Conservation (phyloP, 2,329 filamentous ascomycete genomes). For the Fusarium graminum region DNA sequence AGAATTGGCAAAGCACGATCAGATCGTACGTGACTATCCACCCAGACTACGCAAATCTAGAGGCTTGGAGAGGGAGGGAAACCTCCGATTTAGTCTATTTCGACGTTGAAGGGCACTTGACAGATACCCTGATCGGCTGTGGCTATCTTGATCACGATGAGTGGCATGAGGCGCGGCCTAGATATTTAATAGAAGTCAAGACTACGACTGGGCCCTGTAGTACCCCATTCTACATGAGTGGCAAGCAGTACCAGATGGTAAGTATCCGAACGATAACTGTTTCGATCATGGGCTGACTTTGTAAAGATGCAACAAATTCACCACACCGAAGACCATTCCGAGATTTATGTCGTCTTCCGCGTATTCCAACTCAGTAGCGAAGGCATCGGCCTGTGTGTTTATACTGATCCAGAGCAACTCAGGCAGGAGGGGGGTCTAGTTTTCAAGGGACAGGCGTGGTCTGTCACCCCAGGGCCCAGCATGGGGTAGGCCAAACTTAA, state of each 20-base stretch:
- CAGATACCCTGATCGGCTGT: conserved; percentile 20
- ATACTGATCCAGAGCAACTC: conserved; percentile 38
- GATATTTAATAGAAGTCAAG: conserved; percentile 66
- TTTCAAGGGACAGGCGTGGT: conserved; percentile 37
- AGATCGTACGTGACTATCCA: conserved; percentile 21
- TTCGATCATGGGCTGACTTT: fast-evolving
- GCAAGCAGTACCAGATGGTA: conserved; percentile 8
- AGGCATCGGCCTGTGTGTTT: conserved; percentile 28
- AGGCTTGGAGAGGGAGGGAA: conserved; percentile 15
- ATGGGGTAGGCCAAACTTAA: background rate
- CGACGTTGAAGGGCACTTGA: conserved; percentile 30
- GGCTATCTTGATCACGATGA: conserved; percentile 22
- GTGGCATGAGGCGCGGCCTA: conserved; percentile 46
- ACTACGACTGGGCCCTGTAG: conserved; percentile 56
- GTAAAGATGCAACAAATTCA: conserved; percentile 9
- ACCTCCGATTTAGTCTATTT: conserved; percentile 33
- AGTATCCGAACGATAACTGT: background rate
- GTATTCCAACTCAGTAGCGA: conserved; percentile 31
- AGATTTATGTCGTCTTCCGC: conserved; percentile 17
- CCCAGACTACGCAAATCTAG: conserved; percentile 18
- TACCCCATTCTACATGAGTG: conserved; percentile 14
- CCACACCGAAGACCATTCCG: background rate
- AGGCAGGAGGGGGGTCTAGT: conserved; percentile 31
- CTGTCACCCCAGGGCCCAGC: conserved; percentile 19
- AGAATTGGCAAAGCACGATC: conserved; percentile 39